Conservation (phyloP, 2,329 filamentous ascomycete species). For the Magnaporthales sp. region DNA sequence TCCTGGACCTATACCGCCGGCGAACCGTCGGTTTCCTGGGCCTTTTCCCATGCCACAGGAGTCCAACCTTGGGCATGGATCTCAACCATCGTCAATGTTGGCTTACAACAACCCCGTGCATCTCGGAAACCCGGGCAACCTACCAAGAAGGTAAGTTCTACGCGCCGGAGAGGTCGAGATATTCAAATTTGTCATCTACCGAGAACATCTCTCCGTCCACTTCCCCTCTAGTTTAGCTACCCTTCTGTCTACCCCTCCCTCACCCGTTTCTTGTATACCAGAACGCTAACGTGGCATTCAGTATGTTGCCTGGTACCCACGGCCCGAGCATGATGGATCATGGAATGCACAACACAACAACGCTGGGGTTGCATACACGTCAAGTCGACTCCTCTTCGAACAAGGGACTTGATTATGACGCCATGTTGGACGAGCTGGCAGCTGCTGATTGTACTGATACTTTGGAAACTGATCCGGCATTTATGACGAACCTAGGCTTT, state of each 20-base stretch:
- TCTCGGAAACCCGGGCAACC: neutral
- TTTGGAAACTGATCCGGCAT: slow-evolving; percentile 48
- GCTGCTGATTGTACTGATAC: slow-evolving; percentile 40
- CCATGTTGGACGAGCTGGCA: slow-evolving; percentile 42
- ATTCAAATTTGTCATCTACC: neutral
- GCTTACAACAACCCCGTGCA: neutral
- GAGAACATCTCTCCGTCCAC: neutral
- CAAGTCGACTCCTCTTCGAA: neutral
- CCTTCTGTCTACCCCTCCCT: neutral
- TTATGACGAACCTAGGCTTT: slow-evolving; percentile 60
- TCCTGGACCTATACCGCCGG: neutral
- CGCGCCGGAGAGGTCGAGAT: no score
- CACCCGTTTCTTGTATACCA: neutral
- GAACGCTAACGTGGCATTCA: neutral
- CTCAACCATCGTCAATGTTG: neutral
- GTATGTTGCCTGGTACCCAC: neutral
- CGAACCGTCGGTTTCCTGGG: neutral
- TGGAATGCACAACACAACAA: neutral
- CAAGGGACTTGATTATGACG: slow-evolving; percentile 35
- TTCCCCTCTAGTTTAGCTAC: neutral
- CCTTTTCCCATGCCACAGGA: neutral
- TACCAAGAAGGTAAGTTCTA: neutral
- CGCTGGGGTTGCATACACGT: neutral
- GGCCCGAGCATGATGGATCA: neutral
- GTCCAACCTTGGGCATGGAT: neutral